Evolutionary conservation across 768 basidiomycete genomes (phyloP).

Genomic region (Lactarius trivialis): DNA sequence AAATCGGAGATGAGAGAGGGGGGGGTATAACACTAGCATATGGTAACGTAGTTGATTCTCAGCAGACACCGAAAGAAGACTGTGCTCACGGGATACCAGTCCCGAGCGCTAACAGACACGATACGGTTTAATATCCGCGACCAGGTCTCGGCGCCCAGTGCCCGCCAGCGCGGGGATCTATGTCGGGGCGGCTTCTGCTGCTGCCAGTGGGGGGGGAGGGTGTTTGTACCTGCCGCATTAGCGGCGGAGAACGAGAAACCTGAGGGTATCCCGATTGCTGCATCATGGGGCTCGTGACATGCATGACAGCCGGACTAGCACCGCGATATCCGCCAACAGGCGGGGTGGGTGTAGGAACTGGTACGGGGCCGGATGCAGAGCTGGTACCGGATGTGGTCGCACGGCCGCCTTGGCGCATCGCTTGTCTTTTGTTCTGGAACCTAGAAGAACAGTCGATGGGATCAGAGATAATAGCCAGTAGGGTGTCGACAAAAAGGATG

Average conservation of each 20-base stretch:
- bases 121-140: conserved; percentile 20
- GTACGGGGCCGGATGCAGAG: background rate
- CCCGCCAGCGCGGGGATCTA: conserved; percentile 12
- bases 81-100: conserved; percentile 13
- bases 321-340: background rate
- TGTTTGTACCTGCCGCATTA: conserved; percentile 9
- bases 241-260: conserved; percentile 18
- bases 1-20: conserved; percentile 19
- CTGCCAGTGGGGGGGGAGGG: conserved; percentile 22
- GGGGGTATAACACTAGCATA: conserved; percentile 18
- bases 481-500: background rate
- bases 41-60: conserved; percentile 16
- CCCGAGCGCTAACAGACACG: conserved; percentile 13
- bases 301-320: conserved; percentile 1
- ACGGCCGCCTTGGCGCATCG: conserved; percentile 19
- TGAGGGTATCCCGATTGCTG: background rate
- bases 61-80: conserved; percentile 12
- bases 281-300: conserved; percentile 18
- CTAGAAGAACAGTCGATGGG: conserved; percentile 1
- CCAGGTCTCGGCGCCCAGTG: conserved; percentile 4
- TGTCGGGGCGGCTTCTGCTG: conserved; percentile 9
- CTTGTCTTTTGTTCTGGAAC: conserved; percentile 23
- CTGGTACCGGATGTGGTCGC: background rate
- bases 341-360: conserved; percentile 4
- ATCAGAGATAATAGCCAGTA: background rate